These are phyloP conservation scores for Rhodotorula sp. DNA, from an alignment of 1,284 basidiomycete genomes.

Conservation along the genomic window DNA sequence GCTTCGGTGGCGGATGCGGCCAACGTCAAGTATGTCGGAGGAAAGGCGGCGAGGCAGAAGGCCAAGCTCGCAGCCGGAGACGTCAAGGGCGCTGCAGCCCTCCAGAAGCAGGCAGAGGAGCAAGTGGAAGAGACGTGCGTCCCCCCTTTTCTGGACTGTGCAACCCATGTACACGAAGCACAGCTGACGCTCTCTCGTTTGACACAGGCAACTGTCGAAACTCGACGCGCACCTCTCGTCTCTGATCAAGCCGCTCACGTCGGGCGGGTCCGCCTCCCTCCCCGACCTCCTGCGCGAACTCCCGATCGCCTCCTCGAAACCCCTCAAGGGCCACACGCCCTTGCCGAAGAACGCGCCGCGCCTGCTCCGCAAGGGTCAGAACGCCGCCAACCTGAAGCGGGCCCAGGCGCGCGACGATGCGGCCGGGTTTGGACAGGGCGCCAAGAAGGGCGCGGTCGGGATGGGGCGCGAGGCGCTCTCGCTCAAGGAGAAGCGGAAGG, in stretches of 20 bases:
- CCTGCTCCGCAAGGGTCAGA: slow-evolving; percentile 28
- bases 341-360: slow-evolving; percentile 39
- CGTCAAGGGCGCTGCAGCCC: neutral
- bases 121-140: slow-evolving; percentile 28
- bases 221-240: slow-evolving; percentile 36
- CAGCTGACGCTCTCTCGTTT: neutral
- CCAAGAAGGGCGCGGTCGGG: slow-evolving; percentile 5
- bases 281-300: slow-evolving; percentile 34
- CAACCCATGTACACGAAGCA: too few species aligned
- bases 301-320: slow-evolving; percentile 24
- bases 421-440: slow-evolving; percentile 18
- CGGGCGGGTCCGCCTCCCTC: slow-evolving; percentile 14
- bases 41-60: slow-evolving; percentile 14
- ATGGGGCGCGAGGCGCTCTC: slow-evolving; percentile 27
- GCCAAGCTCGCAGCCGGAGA: neutral
- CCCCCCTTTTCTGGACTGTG: neutral
- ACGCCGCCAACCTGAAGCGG: slow-evolving; percentile 33
- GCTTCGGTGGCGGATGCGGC: slow-evolving; percentile 29
- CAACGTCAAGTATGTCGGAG: slow-evolving; percentile 30
- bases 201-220: slow-evolving; percentile 27
- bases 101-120: slow-evolving; percentile 16
- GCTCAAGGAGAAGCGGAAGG: slow-evolving; percentile 38
- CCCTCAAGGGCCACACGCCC: slow-evolving; percentile 37
- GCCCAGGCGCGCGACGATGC: slow-evolving; percentile 35
- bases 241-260: slow-evolving; percentile 30